Conservation (phyloP, 352 stramenopile species). For the Pythium folliculosum region DNA sequence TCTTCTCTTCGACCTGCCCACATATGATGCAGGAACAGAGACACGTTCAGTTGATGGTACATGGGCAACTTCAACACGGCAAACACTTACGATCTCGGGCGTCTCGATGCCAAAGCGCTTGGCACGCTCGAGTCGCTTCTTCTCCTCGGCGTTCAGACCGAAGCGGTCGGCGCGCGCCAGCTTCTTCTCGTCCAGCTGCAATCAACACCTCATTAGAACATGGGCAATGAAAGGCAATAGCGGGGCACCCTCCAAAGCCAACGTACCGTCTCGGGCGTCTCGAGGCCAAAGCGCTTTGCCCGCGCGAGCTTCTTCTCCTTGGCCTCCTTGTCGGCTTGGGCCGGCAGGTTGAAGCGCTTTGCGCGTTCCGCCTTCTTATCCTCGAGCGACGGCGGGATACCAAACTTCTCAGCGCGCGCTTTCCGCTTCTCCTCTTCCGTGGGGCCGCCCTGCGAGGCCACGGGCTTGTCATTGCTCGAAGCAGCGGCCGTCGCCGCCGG, state of each 20-base stretch:
- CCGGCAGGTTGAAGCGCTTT: conserved; percentile 75
- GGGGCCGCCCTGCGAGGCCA: conserved; percentile 26
- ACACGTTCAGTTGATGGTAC: no score
- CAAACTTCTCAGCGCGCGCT: conserved; percentile 78
- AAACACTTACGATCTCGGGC: conserved; percentile 58
- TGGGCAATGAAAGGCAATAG: no score
- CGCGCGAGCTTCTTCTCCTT: conserved; percentile 72
- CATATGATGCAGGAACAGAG: neutral
- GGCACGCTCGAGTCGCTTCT: conserved; percentile 77
- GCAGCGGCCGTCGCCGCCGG: neutral
- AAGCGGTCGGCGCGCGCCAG: conserved; percentile 77
- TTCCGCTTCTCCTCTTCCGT: conserved; percentile 83
- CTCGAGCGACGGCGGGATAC: conserved; percentile 66
- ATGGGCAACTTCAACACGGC: no score
- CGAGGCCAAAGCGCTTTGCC: conserved; percentile 76
- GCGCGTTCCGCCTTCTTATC: conserved; percentile 83
- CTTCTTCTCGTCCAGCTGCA: conserved; percentile 83
- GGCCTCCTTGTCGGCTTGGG: conserved; percentile 42
- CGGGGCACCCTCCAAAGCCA: no score
- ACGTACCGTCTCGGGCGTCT: conserved; percentile 70
- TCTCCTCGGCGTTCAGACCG: conserved; percentile 78
- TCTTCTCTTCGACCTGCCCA: conserved; percentile 56
- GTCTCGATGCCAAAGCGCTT: conserved; percentile 87
- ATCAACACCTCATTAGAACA: conserved; percentile 1
- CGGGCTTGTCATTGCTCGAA: neutral